These are phyloP conservation scores for Saccharomycopsis sp. DNA, from an alignment of 805 yeast species.

Conservation along the genomic window DNA sequence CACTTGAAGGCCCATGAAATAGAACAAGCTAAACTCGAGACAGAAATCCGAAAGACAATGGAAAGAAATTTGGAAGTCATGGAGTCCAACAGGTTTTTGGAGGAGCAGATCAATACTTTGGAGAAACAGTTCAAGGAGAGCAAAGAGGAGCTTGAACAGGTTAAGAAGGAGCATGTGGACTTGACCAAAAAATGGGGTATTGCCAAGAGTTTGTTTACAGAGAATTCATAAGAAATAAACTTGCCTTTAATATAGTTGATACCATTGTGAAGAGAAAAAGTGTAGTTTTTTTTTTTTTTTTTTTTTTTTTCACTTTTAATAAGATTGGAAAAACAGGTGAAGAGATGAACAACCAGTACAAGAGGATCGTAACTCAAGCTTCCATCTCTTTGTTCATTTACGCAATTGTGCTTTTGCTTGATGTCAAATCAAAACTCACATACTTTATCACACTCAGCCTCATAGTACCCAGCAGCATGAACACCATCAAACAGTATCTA, in stretches of 20 bases:
- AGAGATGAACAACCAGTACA: not conserved
- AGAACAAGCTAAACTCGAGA: conserved; percentile 33
- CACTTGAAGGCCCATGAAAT: conserved; percentile 34
- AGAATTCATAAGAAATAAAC: too few species aligned
- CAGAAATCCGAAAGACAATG: conserved; percentile 51
- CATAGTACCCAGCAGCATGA: conserved; percentile 26
- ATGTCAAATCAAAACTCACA: conserved; percentile 26
- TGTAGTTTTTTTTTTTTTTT: not conserved
- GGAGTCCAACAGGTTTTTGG: conserved; percentile 50
- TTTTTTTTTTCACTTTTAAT: not conserved
- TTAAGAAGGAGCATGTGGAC: conserved; percentile 15
- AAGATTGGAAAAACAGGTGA: not conserved
- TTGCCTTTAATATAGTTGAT: too few species aligned
- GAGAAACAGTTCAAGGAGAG: conserved; percentile 16
- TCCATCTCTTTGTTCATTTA: conserved; percentile 27
- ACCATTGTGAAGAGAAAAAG: too few species aligned
- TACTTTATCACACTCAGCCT: conserved; percentile 23
- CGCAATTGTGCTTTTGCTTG: conserved; percentile 22
- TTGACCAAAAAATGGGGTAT: conserved; percentile 16
- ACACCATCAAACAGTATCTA: conserved; percentile 22
- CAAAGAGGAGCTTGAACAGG: conserved; percentile 12
- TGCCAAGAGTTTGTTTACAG: conserved; percentile 13
- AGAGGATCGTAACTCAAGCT: conserved; percentile 15
- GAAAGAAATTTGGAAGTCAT: conserved; percentile 56
- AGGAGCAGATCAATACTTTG: conserved; percentile 29